Conservation (phyloP, 208 protist genomes). For the Wallacemonas sp. region DNA sequence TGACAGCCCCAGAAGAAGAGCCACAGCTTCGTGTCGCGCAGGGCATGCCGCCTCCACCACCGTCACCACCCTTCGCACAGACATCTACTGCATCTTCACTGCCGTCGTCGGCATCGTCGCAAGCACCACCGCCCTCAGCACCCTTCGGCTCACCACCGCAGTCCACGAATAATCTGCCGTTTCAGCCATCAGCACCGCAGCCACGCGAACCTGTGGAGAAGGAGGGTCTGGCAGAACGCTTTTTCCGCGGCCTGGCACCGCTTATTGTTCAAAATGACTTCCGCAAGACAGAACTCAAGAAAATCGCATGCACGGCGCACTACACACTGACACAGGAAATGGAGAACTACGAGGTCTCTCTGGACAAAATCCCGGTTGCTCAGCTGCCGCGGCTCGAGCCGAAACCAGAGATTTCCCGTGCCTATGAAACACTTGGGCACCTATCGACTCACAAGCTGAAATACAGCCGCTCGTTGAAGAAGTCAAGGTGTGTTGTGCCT, state of each 20-base stretch:
- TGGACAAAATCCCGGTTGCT: not conserved
- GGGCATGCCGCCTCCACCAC: no score
- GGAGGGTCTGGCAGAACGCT: not conserved
- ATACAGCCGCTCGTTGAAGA: not conserved
- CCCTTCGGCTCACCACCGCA: no score
- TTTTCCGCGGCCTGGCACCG: conserved; percentile 25
- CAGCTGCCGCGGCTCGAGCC: not conserved
- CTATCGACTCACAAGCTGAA: not conserved
- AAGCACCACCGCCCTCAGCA: no score
- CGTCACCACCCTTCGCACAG: no score
- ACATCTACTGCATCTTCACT: no score
- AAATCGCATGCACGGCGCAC: conserved; percentile 31
- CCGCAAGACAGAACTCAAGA: conserved; percentile 45
- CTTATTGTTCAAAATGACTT: conserved; percentile 55
- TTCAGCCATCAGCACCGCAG: no score
- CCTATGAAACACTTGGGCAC: conserved; percentile 2
- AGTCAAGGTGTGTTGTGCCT: not conserved
- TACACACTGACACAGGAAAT: conserved; percentile 33
- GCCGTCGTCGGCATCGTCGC: no score
- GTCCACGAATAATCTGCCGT: no score
- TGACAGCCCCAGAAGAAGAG: no score
- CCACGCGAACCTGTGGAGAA: no score
- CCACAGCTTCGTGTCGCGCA: no score
- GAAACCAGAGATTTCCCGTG: not conserved
- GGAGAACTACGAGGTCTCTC: conserved; percentile 3